Conservation (phyloP, 805 yeast genomes). For the Wickerhamomyces hampshirensis region DNA sequence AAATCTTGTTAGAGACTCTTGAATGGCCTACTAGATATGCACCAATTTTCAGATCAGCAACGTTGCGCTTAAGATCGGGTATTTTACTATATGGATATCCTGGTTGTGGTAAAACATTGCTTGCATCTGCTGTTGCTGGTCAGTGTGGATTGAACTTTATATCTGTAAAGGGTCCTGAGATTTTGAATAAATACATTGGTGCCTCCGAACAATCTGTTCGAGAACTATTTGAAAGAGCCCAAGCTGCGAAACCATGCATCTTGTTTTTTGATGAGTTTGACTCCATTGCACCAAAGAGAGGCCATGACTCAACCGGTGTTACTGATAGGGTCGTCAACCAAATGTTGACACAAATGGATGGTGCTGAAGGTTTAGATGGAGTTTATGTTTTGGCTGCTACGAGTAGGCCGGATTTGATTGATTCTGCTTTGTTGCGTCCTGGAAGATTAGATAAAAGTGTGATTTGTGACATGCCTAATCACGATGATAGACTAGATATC, state of each 20-base stretch:
- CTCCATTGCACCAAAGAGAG: slow-evolving; percentile 96
- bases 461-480: slow-evolving; percentile 80
- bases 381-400: slow-evolving; percentile 97
- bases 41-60: slow-evolving; percentile 87
- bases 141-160: slow-evolving; percentile 93
- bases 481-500: slow-evolving; percentile 69
- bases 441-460: slow-evolving; percentile 94
- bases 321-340: slow-evolving; percentile 97
- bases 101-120: slow-evolving; percentile 92
- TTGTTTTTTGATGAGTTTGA: slow-evolving; percentile 94
- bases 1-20: slow-evolving; percentile 73
- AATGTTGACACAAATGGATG: slow-evolving; percentile 96
- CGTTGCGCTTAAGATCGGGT: slow-evolving; percentile 85
- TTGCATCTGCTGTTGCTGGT: slow-evolving; percentile 91
- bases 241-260: slow-evolving; percentile 90
- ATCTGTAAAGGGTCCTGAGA: slow-evolving; percentile 93
- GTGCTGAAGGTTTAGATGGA: slow-evolving; percentile 97
- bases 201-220: slow-evolving; percentile 95
- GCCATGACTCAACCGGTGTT: slow-evolving; percentile 96
- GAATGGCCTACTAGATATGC: slow-evolving; percentile 98
- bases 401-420: slow-evolving; percentile 91
- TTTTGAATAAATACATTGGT: slow-evolving; percentile 91
- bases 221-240: slow-evolving; percentile 90
- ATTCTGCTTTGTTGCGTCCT: slow-evolving; percentile 90
- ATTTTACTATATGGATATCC: slow-evolving; percentile 91